Percentiles rank a stretch among this genome's conserved stretches.
Conservation (phyloP, 257 asterid genomes). For the Solanum pinnatisectum region DNA sequence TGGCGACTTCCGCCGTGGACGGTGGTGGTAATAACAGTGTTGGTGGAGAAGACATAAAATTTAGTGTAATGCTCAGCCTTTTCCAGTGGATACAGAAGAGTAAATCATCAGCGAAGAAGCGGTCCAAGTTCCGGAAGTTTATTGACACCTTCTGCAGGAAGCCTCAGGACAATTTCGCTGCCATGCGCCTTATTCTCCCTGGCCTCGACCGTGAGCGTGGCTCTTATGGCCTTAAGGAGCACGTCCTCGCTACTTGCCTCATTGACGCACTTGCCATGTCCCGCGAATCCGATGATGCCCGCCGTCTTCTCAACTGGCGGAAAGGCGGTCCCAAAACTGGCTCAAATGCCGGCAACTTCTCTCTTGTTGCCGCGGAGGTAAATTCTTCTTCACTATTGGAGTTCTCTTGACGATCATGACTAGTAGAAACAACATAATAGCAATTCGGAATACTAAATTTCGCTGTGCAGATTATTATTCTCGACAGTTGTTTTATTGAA, state of each 20-base stretch:
- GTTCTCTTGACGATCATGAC: background rate
- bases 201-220: constrained; percentile 88
- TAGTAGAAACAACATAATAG: background rate
- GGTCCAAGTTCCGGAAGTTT: constrained; percentile 83
- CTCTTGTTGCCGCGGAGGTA: constrained; percentile 81
- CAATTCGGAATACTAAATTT: background rate
- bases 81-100: constrained; percentile 83
- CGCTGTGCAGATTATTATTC: background rate
- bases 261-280: constrained; percentile 83
- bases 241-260: constrained; percentile 81
- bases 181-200: constrained; percentile 81
- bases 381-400: background rate
- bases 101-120: constrained; percentile 53
- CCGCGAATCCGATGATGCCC: constrained; percentile 85
- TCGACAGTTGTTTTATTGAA: background rate
- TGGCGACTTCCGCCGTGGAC: constrained; percentile 2
- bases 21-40: background rate
- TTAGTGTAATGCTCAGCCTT: constrained; percentile 75
- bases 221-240: constrained; percentile 86
- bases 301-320: constrained; percentile 84
- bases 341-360: constrained; percentile 72
- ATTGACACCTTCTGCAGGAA: constrained; percentile 73
- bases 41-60: constrained; percentile 45
- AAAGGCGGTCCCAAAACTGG: constrained; percentile 90
- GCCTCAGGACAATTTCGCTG: constrained; percentile 61